Conservation (phyloP, 2,329 filamentous ascomycete genomes). For the Plectosphaerella sp. region DNA sequence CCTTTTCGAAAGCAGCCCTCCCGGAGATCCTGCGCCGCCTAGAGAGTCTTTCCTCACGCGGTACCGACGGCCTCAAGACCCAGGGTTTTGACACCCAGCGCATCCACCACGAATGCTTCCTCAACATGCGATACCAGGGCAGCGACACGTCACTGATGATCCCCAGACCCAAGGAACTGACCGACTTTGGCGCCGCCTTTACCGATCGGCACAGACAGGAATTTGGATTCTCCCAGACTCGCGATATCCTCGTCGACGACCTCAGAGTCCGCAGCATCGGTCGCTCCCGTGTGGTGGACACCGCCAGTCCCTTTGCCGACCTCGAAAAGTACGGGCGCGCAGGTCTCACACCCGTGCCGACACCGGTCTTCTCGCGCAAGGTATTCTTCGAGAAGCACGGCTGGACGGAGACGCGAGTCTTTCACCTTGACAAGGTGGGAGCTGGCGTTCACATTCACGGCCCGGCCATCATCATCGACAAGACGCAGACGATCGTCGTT, state of each 20-base stretch:
- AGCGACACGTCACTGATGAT: conserved; percentile 36
- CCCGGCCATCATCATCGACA: conserved; percentile 64
- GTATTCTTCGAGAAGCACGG: conserved; percentile 10
- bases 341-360: not conserved
- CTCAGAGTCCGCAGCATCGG: conserved; percentile 12
- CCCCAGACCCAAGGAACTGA: conserved; percentile 17
- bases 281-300: conserved; percentile 7
- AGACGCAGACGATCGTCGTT: conserved; percentile 71
- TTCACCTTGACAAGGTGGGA: conserved; percentile 59
- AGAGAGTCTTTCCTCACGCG: conserved; percentile 26
- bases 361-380: not conserved
- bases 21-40: conserved; percentile 15
- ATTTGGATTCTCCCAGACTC: conserved; percentile 59
- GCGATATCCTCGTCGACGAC: conserved; percentile 10
- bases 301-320: conserved; percentile 9
- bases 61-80: conserved; percentile 14
- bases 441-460: conserved; percentile 58
- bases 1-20: conserved; percentile 12
- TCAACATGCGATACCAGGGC: conserved; percentile 38
- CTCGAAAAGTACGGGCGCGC: conserved; percentile 3
- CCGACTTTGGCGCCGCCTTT: conserved; percentile 60
- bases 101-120: conserved; percentile 35
- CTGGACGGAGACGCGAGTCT: conserved; percentile 61
- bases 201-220: conserved; percentile 68
- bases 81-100: conserved; percentile 25